These are phyloP conservation scores for Botrytis cinerea DNA, from an alignment of 2,329 filamentous ascomycete species.

Conservation along the genomic window DNA sequence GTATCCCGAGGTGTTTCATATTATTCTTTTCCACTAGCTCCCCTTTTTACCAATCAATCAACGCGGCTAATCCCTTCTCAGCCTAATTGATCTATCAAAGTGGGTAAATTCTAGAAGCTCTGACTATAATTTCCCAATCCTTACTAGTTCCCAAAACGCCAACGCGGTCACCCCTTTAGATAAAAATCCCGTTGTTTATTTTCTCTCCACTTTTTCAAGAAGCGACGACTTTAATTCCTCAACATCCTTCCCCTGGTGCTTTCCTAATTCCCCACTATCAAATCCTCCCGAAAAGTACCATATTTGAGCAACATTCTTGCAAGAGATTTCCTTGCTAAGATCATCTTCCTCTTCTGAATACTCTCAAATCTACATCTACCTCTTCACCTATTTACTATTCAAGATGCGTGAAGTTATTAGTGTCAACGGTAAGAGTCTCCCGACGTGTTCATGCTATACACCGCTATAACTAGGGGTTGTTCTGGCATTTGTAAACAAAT, in stretches of 20 bases:
- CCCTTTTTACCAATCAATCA: not conserved
- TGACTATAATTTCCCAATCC: constrained; percentile 18
- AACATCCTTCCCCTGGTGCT: constrained; percentile 22
- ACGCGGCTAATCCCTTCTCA: not conserved
- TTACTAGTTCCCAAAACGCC: not conserved
- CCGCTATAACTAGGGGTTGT: constrained; percentile 43
- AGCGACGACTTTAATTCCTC: constrained; percentile 28
- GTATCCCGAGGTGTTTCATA: constrained; percentile 11
- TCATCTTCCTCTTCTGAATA: constrained; percentile 22
- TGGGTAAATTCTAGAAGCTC: constrained; percentile 17
- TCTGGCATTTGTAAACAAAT: constrained; percentile 28
- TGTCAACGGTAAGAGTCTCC: constrained; percentile 80
- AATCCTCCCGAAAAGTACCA: constrained; percentile 26
- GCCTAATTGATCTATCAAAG: not conserved
- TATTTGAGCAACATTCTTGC: constrained; percentile 27
- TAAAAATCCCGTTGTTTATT: constrained; percentile 22
- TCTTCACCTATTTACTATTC: constrained; percentile 35
- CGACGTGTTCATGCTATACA: constrained; percentile 42
- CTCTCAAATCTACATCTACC: constrained; percentile 29
- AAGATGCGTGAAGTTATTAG: constrained; percentile 99
- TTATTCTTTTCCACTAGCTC: not conserved
- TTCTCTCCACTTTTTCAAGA: constrained; percentile 17
- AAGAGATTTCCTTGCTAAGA: constrained; percentile 25
- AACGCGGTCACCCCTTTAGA: constrained; percentile 23
- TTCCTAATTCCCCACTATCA: constrained; percentile 33